phyloP scores from a whole-genome alignment of 768 basidiomycete genomes.

The Suillus occidentalis region DNA sequence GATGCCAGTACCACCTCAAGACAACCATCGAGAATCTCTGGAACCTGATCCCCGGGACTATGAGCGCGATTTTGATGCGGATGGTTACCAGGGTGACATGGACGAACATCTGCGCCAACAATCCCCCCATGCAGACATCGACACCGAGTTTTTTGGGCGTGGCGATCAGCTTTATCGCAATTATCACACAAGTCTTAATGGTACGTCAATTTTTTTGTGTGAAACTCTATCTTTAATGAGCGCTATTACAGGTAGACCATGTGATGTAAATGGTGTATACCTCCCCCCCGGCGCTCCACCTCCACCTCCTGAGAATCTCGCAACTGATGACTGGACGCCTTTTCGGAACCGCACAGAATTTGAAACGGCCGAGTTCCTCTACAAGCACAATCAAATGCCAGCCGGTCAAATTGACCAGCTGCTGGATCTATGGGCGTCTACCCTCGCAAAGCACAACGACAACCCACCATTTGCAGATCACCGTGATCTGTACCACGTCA shows the following conservation, averaged over 20 bases:
- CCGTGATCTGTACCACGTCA: background rate
- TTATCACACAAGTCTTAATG: background rate
- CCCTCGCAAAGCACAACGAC: background rate
- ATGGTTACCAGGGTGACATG: background rate
- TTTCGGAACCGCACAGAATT: background rate
- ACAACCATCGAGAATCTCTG: background rate
- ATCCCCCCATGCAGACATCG: background rate
- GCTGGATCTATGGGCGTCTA: background rate
- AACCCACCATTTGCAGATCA: background rate
- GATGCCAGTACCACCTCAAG: background rate
- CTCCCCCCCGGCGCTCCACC: background rate
- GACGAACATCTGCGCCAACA: background rate
- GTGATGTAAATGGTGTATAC: background rate
- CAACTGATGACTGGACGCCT: background rate
- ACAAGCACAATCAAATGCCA: background rate
- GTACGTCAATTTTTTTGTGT: background rate
- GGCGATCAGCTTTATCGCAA: background rate
- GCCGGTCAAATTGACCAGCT: background rate
- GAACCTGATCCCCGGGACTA: background rate
- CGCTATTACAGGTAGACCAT: background rate
- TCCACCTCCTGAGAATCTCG: background rate
- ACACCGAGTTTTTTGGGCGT: background rate
- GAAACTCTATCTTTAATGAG: background rate
- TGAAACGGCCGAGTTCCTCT: background rate
- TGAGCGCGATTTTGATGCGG: background rate